Conservation (phyloP, 108 stramenopile species). For the Nannochloropsis gaditana region DNA sequence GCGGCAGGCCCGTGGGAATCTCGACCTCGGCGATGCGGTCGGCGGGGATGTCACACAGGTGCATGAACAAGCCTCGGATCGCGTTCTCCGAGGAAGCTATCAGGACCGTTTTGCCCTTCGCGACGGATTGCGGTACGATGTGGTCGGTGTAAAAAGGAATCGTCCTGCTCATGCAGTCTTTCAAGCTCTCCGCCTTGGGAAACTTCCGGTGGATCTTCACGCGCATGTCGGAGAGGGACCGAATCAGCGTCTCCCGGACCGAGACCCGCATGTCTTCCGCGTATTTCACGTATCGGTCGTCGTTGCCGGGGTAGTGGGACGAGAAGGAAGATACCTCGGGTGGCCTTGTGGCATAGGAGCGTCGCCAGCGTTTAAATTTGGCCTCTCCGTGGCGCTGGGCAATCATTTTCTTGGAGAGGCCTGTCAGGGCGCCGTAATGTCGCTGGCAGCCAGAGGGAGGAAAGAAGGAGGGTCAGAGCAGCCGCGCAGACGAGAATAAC, state of each 20-base stretch:
- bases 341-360: conserved; percentile 69
- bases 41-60: conserved; percentile 32
- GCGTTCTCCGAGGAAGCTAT: conserved; percentile 30
- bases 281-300: conserved; percentile 70
- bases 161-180: conserved; percentile 37
- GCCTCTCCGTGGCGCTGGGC: conserved; percentile 29
- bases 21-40: conserved; percentile 28
- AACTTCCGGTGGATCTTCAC: conserved; percentile 66
- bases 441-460: background rate
- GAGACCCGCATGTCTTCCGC: conserved; percentile 68
- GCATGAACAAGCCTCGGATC: conserved; percentile 35
- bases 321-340: conserved; percentile 67
- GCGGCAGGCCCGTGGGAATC: conserved; percentile 34
- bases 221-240: conserved; percentile 65
- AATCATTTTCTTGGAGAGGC: conserved; percentile 42
- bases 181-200: conserved; percentile 59
- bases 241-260: conserved; percentile 64
- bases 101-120: conserved; percentile 27
- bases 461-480: background rate
- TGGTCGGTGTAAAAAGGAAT: conserved; percentile 33
- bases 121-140: conserved; percentile 27
- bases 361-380: conserved; percentile 64
- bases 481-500: background rate
- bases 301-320: conserved; percentile 76
- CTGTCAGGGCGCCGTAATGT: conserved; percentile 34